Percentiles rank a stretch among this genome's conserved stretches.
Conservation (phyloP, 345 rosid genomes). For the Geranium rotundifolium region DNA sequence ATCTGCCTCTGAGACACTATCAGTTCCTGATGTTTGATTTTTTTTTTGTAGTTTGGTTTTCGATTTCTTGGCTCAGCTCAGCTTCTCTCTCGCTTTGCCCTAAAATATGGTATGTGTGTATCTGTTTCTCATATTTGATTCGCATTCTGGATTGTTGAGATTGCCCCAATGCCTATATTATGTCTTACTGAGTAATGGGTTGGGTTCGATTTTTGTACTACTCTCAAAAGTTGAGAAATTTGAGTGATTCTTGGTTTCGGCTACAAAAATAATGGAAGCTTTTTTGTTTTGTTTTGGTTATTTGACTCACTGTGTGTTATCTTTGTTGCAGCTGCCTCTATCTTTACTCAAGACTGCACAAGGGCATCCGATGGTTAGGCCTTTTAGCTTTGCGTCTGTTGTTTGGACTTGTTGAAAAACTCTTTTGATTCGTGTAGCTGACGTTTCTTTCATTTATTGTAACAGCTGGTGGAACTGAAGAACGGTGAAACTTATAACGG, state of each 20-base stretch:
- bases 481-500: conserved; percentile 99
- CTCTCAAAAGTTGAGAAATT: background rate
- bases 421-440: conserved; percentile 4
- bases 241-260: background rate
- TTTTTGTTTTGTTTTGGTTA: background rate
- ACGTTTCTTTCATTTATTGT: conserved; percentile 18
- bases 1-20: background rate
- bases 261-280: background rate
- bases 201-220: background rate
- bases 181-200: no score
- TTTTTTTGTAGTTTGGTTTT: background rate
- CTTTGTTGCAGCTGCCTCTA: conserved; percentile 55
- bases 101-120: conserved; percentile 4
- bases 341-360: conserved; percentile 72
- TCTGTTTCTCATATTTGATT: conserved; percentile 1
- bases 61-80: background rate
- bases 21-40: background rate
- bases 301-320: background rate
- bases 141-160: background rate
- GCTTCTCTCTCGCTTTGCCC: background rate
- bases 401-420: background rate
- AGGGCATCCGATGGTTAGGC: conserved; percentile 72
- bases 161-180: background rate
- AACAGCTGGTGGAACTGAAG: conserved; percentile 85
- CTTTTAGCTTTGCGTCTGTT: background rate